Evolutionary conservation across 179 eudicot species (phyloP).

Genomic region (Silene coronaria): DNA sequence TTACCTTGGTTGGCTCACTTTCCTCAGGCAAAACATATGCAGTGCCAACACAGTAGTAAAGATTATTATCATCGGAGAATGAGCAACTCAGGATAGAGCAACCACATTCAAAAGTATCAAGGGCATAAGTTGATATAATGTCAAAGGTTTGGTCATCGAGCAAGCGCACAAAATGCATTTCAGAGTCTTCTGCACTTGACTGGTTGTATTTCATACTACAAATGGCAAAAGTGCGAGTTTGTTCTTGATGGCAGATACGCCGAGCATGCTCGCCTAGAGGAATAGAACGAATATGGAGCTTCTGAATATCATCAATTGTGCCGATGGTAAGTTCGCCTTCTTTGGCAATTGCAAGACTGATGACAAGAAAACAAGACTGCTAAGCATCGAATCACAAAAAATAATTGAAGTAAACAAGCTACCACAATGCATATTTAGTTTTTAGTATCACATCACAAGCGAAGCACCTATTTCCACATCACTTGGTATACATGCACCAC

Average conservation of each 20-base stretch:
- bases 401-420: neutral
- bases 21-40: slow-evolving; percentile 95
- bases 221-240: slow-evolving; percentile 82
- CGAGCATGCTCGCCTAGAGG: slow-evolving; percentile 98
- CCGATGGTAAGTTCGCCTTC: slow-evolving; percentile 98
- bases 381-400: neutral
- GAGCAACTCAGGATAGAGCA: slow-evolving; percentile 96
- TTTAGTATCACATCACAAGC: neutral
- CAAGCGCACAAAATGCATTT: slow-evolving; percentile 87
- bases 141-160: slow-evolving; percentile 96
- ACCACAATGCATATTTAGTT: neutral
- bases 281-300: slow-evolving; percentile 92
- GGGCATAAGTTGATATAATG: slow-evolving; percentile 75
- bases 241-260: slow-evolving; percentile 97
- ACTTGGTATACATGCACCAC: neutral
- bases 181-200: slow-evolving; percentile 74
- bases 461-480: neutral
- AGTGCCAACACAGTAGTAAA: slow-evolving; percentile 93
- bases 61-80: slow-evolving; percentile 80
- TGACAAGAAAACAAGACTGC: slow-evolving; percentile 4
- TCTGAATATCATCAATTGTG: slow-evolving; percentile 94
- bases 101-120: slow-evolving; percentile 86
- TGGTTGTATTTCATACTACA: slow-evolving; percentile 79
- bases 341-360: slow-evolving; percentile 96
- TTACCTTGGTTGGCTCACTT: slow-evolving; percentile 92